Percentiles rank a stretch among this genome's conserved stretches.
Conservation (phyloP, 2,329 filamentous ascomycete genomes). For the Ophiostoma quercus region DNA sequence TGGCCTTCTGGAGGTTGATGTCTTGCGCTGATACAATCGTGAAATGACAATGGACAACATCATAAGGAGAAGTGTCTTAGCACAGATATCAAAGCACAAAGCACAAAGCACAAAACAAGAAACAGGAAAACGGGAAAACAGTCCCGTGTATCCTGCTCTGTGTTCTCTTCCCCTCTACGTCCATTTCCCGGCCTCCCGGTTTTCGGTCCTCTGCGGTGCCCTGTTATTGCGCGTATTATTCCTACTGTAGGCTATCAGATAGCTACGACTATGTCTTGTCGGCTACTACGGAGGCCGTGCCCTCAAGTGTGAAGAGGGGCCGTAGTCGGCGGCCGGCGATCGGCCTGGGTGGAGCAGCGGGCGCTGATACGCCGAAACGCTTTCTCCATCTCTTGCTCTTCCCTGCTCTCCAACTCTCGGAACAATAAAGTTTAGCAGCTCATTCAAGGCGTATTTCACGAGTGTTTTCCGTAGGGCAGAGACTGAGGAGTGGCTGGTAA, state of each 20-base stretch:
- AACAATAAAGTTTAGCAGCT: too few relatives aligned
- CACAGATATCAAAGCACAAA: too few relatives aligned
- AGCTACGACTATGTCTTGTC: not conserved
- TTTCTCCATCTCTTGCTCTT: not conserved
- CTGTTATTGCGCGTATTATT: not conserved
- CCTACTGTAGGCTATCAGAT: not conserved
- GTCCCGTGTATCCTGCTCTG: too few relatives aligned
- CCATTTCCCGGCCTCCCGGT: not conserved
- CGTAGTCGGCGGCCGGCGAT: slow-evolving; percentile 14
- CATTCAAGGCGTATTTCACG: not conserved
- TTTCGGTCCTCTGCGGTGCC: not conserved
- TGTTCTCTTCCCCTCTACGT: not conserved
- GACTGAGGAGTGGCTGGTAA: not conserved
- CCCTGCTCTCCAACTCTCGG: not conserved
- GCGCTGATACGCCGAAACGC: not conserved
- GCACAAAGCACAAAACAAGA: not conserved
- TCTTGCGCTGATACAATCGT: not conserved
- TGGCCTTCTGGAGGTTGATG: not conserved
- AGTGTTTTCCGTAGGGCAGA: not conserved
- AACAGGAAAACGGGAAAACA: not conserved
- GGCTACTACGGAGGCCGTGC: not conserved
- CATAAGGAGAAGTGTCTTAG: not conserved
- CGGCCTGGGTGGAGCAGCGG: slow-evolving; percentile 3
- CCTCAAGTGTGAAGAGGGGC: not conserved
- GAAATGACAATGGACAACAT: not conserved